Base-by-base conservation (phyloP, 768 basidiomycete genomes). In the Amanita exitialis region DNA sequence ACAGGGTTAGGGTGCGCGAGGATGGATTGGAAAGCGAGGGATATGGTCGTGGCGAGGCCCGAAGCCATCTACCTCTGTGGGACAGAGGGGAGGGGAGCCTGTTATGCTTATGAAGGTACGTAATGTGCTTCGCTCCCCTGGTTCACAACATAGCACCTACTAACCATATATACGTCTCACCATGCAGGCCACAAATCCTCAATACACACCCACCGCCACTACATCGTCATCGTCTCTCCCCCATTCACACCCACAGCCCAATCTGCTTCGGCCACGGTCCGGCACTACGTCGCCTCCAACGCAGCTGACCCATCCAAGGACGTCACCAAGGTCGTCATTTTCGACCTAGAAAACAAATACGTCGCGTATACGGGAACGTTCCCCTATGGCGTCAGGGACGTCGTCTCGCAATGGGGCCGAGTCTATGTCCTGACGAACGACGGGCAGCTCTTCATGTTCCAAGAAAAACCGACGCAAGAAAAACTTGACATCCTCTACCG, bases 331-430 rank as follows among this genome's bases (percentile, higher is more conserved):
- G 79, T 98, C 37, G 86, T 85, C 0, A 78, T 98, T 1, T 86
- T 97, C 57, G 94, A 99, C 61, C 79, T 86, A 34, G 89, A 90
- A 60, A 96, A 94, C 67, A 92, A 93, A 68, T 76, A 93, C 47
- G 77, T 95, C 13, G 87, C 89, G 5, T 93, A 90, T 60, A 80
- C 83, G 0, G 86, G 83, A 5, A 77, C 85, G 2, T 91, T 93
- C 59, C 77, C 79, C 18, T 81, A 86, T 51, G 93, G 93, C 4
- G 86, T 98, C 3, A 70, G 88, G 39, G 85, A 88, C 41, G 75
- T 96, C 1, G 74, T 96, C 45, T 86, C 82, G 8, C 82, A 82
- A 39, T 91, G 87, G 85, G 86, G 83, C 0, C 74, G 81, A 41
- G 75, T 94, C 4, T 95, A 84, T 57, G 73, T 96, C 4, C 61